Base-by-base conservation (phyloP, 2,329 filamentous ascomycete species). In the Fusarium pseudoanthophilum region DNA sequence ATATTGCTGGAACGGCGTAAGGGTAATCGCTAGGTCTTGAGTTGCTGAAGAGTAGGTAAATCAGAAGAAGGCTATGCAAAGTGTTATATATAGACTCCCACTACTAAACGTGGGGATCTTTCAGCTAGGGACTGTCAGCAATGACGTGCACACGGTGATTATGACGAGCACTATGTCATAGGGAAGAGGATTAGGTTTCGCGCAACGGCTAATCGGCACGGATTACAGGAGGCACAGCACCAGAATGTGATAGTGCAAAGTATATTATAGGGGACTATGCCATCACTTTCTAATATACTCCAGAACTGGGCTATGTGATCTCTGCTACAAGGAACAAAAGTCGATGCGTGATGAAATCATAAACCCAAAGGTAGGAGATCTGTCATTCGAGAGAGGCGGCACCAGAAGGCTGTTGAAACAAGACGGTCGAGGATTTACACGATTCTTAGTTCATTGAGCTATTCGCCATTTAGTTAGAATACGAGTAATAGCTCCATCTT, bases 61-160 rank as follows among this genome's bases (percentile, higher is more conserved):
- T 46, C 5, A 10, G 45, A 21, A 21, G 18, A 15, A 18, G 16
- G 16, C 14, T 18, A 8, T 28, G 7, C 26, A 1, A 32, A n/a
- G 15, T 10, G 7, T 10, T 18, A 13, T 14, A 32, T n/a, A n/a
- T 0, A 8, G n/a, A 18, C 7, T 13, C 2, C 6, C 2, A 4
- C 3, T 4, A n/a, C 21, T 5, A 3, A 5, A 1, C 0, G 6
- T 13, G 5, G 1, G 11, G 6, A n/a, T 13, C 4, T 14, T 14
- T 32, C 15, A 49, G 46, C 46, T 48, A 6, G 14, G 3, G 1
- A 32, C 15, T 7, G 15, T 18, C 28, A 49, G 46, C 7, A 24
- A 49, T 49, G 46, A 49, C 46, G 46, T 49, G 7, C 2, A 24
- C 18, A 18, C 2, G 15, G 28, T 5, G 2, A n/a, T 18, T 10